phyloP scores from a whole-genome alignment of 495 filamentous ascomycete genomes.

The Oidiodendron maius region DNA sequence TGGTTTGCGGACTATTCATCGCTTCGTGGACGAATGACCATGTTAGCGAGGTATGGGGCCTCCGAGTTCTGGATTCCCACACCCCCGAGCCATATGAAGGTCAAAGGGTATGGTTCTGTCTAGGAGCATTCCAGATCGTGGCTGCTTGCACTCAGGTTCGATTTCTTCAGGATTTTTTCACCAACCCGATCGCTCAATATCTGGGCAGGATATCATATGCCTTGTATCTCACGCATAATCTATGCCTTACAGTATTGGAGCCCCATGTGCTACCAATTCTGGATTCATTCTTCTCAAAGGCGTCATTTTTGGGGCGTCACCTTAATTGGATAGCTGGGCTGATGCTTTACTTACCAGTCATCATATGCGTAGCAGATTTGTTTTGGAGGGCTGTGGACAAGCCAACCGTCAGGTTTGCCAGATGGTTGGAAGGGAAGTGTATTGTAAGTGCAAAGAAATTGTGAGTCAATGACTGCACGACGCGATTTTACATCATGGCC shows the following conservation, averaged over 20 bases:
- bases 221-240: constrained; percentile 52
- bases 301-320: constrained; percentile 39
- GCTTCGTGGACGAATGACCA: constrained; percentile 36
- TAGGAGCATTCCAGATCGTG: constrained; percentile 51
- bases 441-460: neutral
- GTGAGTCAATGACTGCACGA: no score
- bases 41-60: constrained; percentile 30
- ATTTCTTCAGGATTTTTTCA: constrained; percentile 47
- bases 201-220: constrained; percentile 52
- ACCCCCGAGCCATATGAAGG: constrained; percentile 31
- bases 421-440: constrained; percentile 39
- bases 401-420: constrained; percentile 47
- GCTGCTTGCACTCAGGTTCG: constrained; percentile 47
- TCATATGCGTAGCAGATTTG: constrained; percentile 47
- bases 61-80: constrained; percentile 26
- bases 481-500: no score
- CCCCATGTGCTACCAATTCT: constrained; percentile 41
- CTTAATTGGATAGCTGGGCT: constrained; percentile 39
- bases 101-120: constrained; percentile 43
- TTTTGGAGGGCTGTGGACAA: constrained; percentile 51
- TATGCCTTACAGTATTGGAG: constrained; percentile 43
- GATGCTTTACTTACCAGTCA: constrained; percentile 36
- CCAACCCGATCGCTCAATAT: constrained; percentile 51
- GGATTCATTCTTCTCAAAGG: constrained; percentile 30
- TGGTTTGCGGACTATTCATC: constrained; percentile 35